Evolutionary conservation across 2,329 filamentous ascomycete genomes (phyloP).

Genomic region (Microdochium nivale): DNA sequence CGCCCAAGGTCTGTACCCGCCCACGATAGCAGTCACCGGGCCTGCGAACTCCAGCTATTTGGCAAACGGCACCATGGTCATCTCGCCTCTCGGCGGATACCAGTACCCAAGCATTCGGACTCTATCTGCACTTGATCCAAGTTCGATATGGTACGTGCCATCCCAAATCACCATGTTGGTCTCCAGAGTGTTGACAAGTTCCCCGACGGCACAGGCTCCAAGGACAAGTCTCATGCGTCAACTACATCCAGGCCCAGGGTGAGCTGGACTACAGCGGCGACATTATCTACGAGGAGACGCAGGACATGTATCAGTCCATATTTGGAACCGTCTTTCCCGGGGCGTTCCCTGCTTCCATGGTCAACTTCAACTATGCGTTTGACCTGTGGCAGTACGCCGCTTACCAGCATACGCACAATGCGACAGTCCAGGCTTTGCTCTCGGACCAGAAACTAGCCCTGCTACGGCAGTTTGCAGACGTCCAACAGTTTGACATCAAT

Average conservation of each 20-base stretch:
- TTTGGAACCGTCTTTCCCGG: constrained; percentile 28
- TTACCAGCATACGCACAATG: constrained; percentile 45
- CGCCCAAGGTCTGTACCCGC: constrained; percentile 78
- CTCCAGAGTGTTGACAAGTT: neutral
- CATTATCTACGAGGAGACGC: constrained; percentile 13
- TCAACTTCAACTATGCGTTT: constrained; percentile 41
- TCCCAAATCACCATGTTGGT: neutral
- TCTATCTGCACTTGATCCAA: constrained; percentile 33
- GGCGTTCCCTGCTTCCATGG: constrained; percentile 20
- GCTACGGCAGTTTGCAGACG: constrained; percentile 55
- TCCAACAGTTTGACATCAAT: constrained; percentile 51
- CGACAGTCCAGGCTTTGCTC: constrained; percentile 30
- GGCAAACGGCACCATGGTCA: constrained; percentile 48
- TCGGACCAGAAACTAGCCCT: constrained; percentile 34
- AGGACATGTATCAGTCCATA: constrained; percentile 33
- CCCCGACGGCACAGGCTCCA: constrained; percentile 20
- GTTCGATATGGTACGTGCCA: constrained; percentile 35
- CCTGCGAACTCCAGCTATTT: constrained; percentile 38
- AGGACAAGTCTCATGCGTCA: constrained; percentile 27
- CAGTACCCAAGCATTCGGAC: constrained; percentile 66
- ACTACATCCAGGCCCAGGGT: constrained; percentile 25
- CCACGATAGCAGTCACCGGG: constrained; percentile 34
- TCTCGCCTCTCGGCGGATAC: constrained; percentile 67
- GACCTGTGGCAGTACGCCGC: constrained; percentile 45
- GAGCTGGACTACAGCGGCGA: constrained; percentile 9